Conservation (phyloP, 2,329 filamentous ascomycete species). For the Chaetomiaceae sp. region DNA sequence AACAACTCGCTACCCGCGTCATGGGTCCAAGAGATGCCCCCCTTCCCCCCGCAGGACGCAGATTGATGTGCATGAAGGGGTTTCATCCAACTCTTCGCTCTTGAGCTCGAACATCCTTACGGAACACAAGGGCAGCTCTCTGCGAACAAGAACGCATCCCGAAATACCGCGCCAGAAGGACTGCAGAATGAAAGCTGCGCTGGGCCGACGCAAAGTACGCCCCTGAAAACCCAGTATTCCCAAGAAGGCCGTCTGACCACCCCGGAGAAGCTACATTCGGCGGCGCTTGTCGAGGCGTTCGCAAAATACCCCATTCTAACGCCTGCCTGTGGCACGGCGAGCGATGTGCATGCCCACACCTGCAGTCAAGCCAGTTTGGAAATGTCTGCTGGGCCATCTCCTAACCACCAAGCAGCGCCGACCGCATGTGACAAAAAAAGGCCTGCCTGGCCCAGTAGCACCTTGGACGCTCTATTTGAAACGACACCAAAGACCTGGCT, state of each 20-base stretch:
- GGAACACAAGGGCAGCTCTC: background rate
- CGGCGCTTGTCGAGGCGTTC: constrained; percentile 7
- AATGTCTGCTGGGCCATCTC: background rate
- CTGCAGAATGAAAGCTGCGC: background rate
- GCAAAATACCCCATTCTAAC: background rate
- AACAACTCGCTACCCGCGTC: background rate
- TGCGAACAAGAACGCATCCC: background rate
- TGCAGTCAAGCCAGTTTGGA: constrained; percentile 7
- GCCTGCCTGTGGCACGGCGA: constrained; percentile 16
- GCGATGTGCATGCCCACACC: constrained; percentile 9
- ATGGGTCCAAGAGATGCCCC: background rate
- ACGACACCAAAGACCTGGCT: background rate
- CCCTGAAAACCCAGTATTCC: background rate
- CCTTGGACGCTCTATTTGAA: background rate
- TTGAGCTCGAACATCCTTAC: background rate
- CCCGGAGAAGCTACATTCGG: background rate
- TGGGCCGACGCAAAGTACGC: background rate
- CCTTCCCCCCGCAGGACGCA: background rate
- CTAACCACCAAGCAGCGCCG: background rate
- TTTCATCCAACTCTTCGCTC: background rate
- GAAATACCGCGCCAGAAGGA: background rate
- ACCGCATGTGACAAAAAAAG: constrained; percentile 5
- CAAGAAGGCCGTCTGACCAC: background rate
- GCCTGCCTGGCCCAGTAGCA: background rate
- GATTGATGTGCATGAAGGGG: background rate